Evolutionary conservation across 2,329 filamentous ascomycete genomes (phyloP), one percentile per base, ranked within the genome.

Genomic region (Remersonia thermophila): DNA sequence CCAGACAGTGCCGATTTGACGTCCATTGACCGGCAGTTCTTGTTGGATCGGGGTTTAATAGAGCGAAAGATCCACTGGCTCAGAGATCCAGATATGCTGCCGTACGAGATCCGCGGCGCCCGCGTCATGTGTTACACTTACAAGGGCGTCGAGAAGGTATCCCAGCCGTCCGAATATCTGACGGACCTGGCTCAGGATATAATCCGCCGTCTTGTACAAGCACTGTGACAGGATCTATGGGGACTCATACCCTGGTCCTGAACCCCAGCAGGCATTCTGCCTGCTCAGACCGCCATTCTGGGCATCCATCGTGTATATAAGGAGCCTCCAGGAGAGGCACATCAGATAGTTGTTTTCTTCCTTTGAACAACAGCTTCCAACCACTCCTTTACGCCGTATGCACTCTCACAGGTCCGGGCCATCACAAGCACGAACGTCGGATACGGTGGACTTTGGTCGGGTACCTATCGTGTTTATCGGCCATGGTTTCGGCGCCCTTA

Each of bases 91-190:
- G 35, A 41, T 29, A 41, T 41, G 39, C 29, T 41, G 8, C 39
- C 39, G 7, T 33, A 18, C 35, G 35, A 37, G 15, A 30, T 41
- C n/a, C 35, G 13, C 16, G 32, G 35, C 29, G 26, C 32, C 15
- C 35, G 39, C 8, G 25, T 38, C 35, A 41, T 41, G 39, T 41
- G 35, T 14, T 41, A 41, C 35, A 41, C 39, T 13, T 41, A 41
- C 29, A 33, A 32, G 15, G n/a, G 28, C 26, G 31, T 20, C 29
- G 35, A 41, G 25, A 38, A 35, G 13, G 18, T 41, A 2, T 14
- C 39, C 2, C 33, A 32, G 1, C 23, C 39, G 6, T 35, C 28
- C 23, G 23, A 41, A 15, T 41, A 38, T 28, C 35, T 41, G 15
- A 33, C 25, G 2, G 32, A 35, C 17, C 8, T 26, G 33, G 39